Evolutionary conservation across 208 protist species (phyloP), one percentile per base, ranked within the genome.

Genomic region (Zelonia costaricensis): DNA sequence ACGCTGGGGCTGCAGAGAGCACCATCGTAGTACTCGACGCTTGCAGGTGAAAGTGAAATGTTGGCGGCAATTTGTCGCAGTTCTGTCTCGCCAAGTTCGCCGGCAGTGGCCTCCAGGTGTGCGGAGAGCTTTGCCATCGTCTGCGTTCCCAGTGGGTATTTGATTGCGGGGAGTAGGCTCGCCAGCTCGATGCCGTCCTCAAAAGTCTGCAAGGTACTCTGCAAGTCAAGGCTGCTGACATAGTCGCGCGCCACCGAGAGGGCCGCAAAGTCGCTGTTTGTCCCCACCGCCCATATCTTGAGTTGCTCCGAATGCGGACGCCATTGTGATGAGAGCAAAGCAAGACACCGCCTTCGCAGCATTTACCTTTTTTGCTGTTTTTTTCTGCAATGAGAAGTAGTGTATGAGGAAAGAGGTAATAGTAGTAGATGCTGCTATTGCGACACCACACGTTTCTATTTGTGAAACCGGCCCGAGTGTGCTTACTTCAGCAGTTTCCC

Each of bases 221-320:
- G 4, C 2, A 77, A 31, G 13, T 69, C 39, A 27, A 77, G 52
- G 31, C 67, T 68, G 25, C 43, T 57, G 12, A 77, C 12, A 45
- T 77, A 72, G 27, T 38, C 60, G 4, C 71, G 62, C 9, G 71
- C 71, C 22, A 67, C 45, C 0, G 53, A 39, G 15, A 77, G 60
- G 8, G 20, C 31, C 13, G 47, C 73, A 22, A 45, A n/a, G 42
- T 83, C 75, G 38, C 45, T 69, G 0, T 56, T 25, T 22, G 79
- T 52, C n/a, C 39, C 49, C 1, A 82, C 79, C 60, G 88, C 68
- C 76, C 78, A 88, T 6, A 53, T 45, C 51, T 88, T 84, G 12
- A 91, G 60, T 42, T 82, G 78, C 70, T 85, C 80, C 7, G 78
- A 80, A 63, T 91, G 84, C 27, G 76, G 69, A 7, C 77, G 71